Percentiles rank a stretch among this genome's conserved stretches.
These are phyloP conservation scores for Chondrus crispus DNA, from an alignment of 23 red algal species.

Conservation along the genomic window DNA sequence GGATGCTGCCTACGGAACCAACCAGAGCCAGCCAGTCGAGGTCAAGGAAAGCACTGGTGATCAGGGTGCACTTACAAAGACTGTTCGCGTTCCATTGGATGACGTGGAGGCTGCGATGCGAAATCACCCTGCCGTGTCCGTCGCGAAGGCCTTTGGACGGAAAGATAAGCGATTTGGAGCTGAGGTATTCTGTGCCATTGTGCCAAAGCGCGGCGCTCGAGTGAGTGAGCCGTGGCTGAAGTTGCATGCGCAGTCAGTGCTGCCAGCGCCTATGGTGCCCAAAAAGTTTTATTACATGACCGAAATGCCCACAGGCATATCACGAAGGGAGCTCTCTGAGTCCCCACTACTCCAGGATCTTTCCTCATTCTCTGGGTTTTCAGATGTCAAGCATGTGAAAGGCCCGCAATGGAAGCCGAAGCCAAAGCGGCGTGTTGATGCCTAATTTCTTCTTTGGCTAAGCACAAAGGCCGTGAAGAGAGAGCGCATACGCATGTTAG, in stretches of 20 bases:
- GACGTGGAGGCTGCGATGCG: constrained; percentile 67
- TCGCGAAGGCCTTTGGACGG: constrained; percentile 64
- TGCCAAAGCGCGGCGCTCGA: constrained; percentile 68
- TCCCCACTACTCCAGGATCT: constrained; percentile 56
- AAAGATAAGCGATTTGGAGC: constrained; percentile 67
- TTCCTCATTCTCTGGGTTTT: constrained; percentile 53
- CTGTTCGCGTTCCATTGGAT: constrained; percentile 60
- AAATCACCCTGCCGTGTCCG: constrained; percentile 54
- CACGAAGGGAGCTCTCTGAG: constrained; percentile 55
- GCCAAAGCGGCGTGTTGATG: constrained; percentile 8
- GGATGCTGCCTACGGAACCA: constrained; percentile 51
- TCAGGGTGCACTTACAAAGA: constrained; percentile 62
- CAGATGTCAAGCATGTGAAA: constrained; percentile 77
- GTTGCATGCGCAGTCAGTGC: constrained; percentile 56
- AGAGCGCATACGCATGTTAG: too few relatives aligned
- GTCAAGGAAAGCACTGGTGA: constrained; percentile 55
- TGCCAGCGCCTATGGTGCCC: constrained; percentile 65
- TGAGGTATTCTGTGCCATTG: constrained; percentile 79
- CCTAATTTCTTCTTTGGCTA: too few relatives aligned
- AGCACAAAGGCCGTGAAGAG: too few relatives aligned
- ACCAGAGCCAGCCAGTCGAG: constrained; percentile 50
- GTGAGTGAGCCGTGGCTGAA: constrained; percentile 66
- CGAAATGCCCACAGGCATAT: constrained; percentile 45
- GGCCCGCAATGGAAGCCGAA: constrained; percentile 79
- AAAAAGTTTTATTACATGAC: constrained; percentile 77